Conservation (phyloP, 1,284 basidiomycete species). For the Ceratobasidium theobromae region DNA sequence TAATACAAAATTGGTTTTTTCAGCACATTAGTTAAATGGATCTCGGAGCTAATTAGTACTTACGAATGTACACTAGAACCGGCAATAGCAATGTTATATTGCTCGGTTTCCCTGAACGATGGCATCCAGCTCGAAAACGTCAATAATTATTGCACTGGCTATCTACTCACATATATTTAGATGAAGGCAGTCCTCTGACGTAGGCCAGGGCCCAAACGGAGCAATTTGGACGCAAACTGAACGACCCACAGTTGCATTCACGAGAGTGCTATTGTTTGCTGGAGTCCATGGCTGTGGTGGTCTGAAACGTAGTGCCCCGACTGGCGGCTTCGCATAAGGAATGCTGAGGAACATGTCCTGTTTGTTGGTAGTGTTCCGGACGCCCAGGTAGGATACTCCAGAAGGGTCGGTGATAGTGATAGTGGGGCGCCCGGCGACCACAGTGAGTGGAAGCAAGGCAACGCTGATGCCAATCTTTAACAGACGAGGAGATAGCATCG, state of each 20-base stretch:
- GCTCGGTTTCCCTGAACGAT: not conserved
- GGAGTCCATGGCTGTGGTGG: conserved; percentile 15
- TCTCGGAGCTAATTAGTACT: not conserved
- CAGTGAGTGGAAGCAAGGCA: not conserved
- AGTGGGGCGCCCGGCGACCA: not conserved
- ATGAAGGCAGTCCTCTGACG: not conserved
- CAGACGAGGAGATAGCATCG: no score
- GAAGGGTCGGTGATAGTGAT: not conserved
- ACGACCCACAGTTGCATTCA: conserved; percentile 10
- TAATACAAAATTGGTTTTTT: not conserved
- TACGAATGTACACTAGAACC: not conserved
- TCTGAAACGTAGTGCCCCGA: conserved; percentile 24
- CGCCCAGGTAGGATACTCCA: conserved; percentile 20
- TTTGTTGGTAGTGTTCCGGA: conserved; percentile 13
- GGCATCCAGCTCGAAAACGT: not conserved
- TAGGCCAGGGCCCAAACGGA: not conserved
- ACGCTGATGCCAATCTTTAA: no score
- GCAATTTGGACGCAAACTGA: not conserved
- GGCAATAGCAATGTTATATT: not conserved
- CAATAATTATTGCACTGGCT: not conserved
- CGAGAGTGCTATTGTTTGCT: not conserved
- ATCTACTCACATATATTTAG: not conserved
- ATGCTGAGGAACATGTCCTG: conserved; percentile 33
- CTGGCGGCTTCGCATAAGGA: conserved; percentile 32
- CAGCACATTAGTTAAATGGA: not conserved